Evolutionary conservation across 1,139 yeast genomes (phyloP).

Genomic region (Geotrichum candidum): DNA sequence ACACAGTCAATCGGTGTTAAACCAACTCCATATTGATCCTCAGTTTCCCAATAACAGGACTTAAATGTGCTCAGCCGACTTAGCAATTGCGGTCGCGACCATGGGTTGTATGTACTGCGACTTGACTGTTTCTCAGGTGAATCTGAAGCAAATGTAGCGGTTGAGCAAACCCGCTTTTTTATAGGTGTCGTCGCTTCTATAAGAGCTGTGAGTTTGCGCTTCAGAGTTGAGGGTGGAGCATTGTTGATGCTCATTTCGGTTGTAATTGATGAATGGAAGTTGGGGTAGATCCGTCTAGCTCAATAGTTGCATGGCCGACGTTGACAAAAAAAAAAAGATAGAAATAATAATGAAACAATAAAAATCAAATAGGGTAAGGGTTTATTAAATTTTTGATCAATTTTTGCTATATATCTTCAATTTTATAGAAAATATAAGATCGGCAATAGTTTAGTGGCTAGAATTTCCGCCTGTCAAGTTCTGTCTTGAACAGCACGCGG

Average conservation of each 20-base stretch:
- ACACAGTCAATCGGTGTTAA: not conserved
- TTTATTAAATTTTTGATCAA: too few species aligned
- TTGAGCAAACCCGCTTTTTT: not conserved
- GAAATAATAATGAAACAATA: too few species aligned
- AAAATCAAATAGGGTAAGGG: too few species aligned
- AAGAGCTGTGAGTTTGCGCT: not conserved
- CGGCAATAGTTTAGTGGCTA: constrained; percentile 14
- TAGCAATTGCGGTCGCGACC: not conserved
- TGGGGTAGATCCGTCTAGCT: too few species aligned
- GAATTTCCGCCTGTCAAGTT: constrained; percentile 14
- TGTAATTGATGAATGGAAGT: not conserved
- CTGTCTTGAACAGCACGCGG: constrained; percentile 8
- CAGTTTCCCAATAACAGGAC: not conserved
- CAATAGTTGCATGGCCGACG: too few species aligned
- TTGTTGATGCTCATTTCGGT: not conserved
- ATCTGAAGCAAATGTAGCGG: not conserved
- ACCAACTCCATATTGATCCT: not conserved
- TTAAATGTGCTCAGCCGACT: not conserved
- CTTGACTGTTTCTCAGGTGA: not conserved
- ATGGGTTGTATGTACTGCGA: not conserved
- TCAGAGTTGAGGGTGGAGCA: not conserved
- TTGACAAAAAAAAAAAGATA: too few species aligned
- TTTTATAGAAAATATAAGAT: not conserved
- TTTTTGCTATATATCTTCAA: too few species aligned
- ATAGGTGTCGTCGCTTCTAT: not conserved